Conservation (phyloP, 805 yeast species). For the Aciculoconidium aculeatum region DNA sequence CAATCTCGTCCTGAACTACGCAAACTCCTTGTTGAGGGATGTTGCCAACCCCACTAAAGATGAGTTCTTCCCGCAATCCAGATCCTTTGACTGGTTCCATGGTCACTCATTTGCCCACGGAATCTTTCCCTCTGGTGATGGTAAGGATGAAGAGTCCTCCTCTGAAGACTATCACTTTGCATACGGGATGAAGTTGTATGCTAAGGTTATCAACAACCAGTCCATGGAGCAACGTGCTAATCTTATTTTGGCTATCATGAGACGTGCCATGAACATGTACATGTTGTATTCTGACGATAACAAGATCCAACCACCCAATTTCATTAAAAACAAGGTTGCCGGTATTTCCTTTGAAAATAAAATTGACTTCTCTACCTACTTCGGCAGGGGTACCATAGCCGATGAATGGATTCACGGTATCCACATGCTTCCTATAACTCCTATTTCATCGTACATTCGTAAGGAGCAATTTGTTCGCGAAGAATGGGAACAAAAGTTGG, state of each 20-base stretch:
- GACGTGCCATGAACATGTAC: conserved; percentile 48
- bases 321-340: conserved; percentile 59
- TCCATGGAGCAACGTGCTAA: conserved; percentile 50
- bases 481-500: conserved; percentile 56
- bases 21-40: conserved; percentile 57
- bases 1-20: conserved; percentile 42
- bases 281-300: conserved; percentile 52
- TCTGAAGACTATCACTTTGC: conserved; percentile 72
- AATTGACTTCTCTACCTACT: conserved; percentile 67
- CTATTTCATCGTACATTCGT: conserved; percentile 58
- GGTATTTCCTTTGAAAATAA: conserved; percentile 74
- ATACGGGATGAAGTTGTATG: conserved; percentile 66
- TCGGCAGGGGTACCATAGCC: conserved; percentile 54
- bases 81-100: conserved; percentile 69
- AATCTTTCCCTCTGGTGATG: conserved; percentile 63
- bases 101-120: conserved; percentile 84
- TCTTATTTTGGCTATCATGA: conserved; percentile 56
- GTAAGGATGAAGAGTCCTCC: conserved; percentile 69
- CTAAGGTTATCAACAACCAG: conserved; percentile 45
- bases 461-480: conserved; percentile 48
- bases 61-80: conserved; percentile 54
- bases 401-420: conserved; percentile 72
- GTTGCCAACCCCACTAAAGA: conserved; percentile 59
- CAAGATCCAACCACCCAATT: conserved; percentile 47
- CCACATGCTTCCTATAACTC: conserved; percentile 71